Base-by-base conservation (phyloP, 179 eudicot species). In the Camellia oleifera region DNA sequence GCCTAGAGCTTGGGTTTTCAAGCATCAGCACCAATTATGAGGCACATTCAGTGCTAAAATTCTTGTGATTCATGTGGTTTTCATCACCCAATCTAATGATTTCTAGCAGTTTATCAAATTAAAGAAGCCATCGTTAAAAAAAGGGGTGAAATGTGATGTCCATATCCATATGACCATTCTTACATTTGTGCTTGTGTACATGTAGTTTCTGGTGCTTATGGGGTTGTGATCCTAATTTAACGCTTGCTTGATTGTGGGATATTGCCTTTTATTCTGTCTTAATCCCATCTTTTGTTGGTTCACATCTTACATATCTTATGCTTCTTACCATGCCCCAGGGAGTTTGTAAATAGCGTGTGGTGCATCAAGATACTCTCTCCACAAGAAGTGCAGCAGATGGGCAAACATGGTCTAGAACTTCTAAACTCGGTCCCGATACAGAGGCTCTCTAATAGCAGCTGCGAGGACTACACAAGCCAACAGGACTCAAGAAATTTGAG, bases 351-450 rank as follows among this genome's bases (percentile, higher is more conserved):
- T 86, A 91, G 82, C 67, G 98, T 95, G 12, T 91, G 88, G 92
- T 92, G 84, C 85, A 95, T 95, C 80, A 93, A 92, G 91, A 93
- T 95, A 80, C 95, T 95, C 10, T 95, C 98, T 65, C 95, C 94
- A 3, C 87, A 82, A 69, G 98, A 95, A 84, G 93, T 95, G 87
- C 97, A 89, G 85, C 91, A 92, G 82, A 89, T 92, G 98, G 97
- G 97, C n/a, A 95, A 88, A 88, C 84, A 81, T 48, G 95, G 93
- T n/a, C 84, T 88, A 18, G 83, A 90, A 80, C 90, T 90, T 84
- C 87, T 87, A 26, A 88, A 84, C 80, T 83, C 93, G 4, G 89
- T 79, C 75, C 85, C 87, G 13, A 82, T 77, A 69, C 87, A 86
- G 66, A 84, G 81, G 79, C 86, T 85, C 79, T 82, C 86, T 11